Evolutionary conservation across 2,329 filamentous ascomycete genomes (phyloP), one percentile per base, ranked within the genome.

Genomic region (Onygenales sp.): DNA sequence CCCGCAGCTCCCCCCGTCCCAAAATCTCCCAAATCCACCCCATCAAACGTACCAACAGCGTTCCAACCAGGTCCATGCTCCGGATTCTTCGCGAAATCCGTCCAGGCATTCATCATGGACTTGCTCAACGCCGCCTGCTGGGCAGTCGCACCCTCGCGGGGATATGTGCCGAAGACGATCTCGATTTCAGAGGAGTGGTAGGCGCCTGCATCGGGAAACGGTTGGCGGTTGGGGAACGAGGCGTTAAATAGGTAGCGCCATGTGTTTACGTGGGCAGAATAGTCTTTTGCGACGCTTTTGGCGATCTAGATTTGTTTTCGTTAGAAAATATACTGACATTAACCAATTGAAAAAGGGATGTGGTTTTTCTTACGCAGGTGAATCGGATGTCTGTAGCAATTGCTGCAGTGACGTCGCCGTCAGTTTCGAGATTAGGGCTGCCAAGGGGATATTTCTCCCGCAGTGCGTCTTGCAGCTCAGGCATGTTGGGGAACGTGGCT

Each of bases 191-290:
- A 59, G n/a, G 61, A 55, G 55, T 70, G 66, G 45, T 63, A 71
- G 17, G 62, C 66, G 17, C 68, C 68, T 45, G 62, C 54, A 38
- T 64, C 58, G 5, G 58, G 61, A 54, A 60, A 64, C 32, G 54
- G 50, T 50, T 67, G 63, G 4, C 59, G 62, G 54, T 69, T 69
- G 10, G 61, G 53, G 56, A 69, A 70, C 4, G 60, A 58, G 42
- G 66, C 65, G 51, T 69, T 71, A 62, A 65, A 71, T 51, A 66
- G 65, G 59, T 69, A 72, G 21, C 67, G 59, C 67, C 67, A 72
- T 32, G 64, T 58, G n/a, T 44, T 47, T 8, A 46, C 43, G n/a
- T 14, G n/a, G 6, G 43, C 14, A 21, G 43, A 13, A 21, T 11
- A 11, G 21, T 6, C 43, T 31, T 46, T 21, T 13, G 43, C 11